Evolutionary conservation across 1,284 basidiomycete genomes (phyloP), one percentile per base, ranked within the genome.

Genomic region (Stereum hirsutum): DNA sequence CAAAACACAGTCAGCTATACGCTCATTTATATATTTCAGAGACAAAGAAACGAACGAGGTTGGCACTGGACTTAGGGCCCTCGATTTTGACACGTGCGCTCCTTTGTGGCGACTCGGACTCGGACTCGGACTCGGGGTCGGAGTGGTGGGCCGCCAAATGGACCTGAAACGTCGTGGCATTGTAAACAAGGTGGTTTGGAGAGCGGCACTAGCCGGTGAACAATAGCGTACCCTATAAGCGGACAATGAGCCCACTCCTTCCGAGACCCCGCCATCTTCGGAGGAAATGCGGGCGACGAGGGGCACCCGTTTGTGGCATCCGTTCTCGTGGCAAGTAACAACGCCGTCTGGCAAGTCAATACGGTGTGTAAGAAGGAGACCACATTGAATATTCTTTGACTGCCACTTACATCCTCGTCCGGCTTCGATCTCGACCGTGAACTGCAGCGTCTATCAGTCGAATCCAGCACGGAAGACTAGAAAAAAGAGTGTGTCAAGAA

Each of bases 231-330:
- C 73, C 43, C 66, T 59, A 53, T 72, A 76, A 1, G 61, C 54
- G 14, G 56, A 55, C 31, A 77, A 52, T 14, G 65, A 65, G 10
- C 72, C 72, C 40, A 74, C 50, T 12, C 74, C 72, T 27, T 61
- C 59, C 15, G 46, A 46, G 46, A 55, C 56, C 11, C 73, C 71
- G 10, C 69, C 67, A 17, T 50, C 57, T 20, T 49, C 41, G 44
- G n/a, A 21, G n/a, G 37, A 25, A 11, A n/a, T n/a, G 24, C 61
- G 62, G 26, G 49, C 47, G 6, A 49, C 46, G 23, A 76, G 57
- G 3, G 54, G 40, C 19, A 74, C 17, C n/a, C 53, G 28, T n/a
- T 35, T 37, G 17, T 60, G 49, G 51, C 74, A 76, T 2, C 63
- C 64, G 6, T 58, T 47, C 53, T 75, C 69, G 15, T 72, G 54